Evolutionary conservation across 1,139 yeast species (phyloP), one percentile per base, ranked within the genome.

Genomic region (Barnettozyma hawaiiensis): DNA sequence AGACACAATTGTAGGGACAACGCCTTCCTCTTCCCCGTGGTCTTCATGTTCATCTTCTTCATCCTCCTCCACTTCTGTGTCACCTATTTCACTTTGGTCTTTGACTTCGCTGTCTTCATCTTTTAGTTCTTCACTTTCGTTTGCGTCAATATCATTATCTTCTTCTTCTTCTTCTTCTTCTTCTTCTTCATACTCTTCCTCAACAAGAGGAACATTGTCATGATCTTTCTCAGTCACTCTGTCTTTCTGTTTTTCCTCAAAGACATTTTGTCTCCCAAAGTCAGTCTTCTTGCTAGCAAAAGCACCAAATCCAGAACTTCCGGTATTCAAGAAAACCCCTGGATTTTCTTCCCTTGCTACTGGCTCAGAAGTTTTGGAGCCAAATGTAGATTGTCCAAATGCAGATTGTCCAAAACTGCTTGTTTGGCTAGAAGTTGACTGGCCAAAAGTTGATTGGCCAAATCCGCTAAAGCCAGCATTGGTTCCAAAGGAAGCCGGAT

Each of bases 271-370:
- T 5, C 35, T 19, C 12, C 47, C 47, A 19, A 45, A 36, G 3
- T 43, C 45, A 6, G 36, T n/a, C 23, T 42, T 41, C 33, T 48
- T 44, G 18, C 35, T 21, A 4, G 52, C 53, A 44, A 46, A 50
- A 9, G 54, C 49, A 15, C 47, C 53, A 40, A 51, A 50, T 14
- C 54, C 54, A 7, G 52, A 44, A 4, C 27, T 12, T 7, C 44
- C 45, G 18, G 37, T 31, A 11, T 41, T 41, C 18, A 43, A 32
- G 8, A 21, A 31, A 2, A 10, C 19, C n/a, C 40, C 14, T 31
- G 19, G 39, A 36, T 26, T 26, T 16, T 14, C 29, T 16, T 14
- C 29, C 5, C 14, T 12, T 5, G 16, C 8, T 23, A 3, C 11
- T 15, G 37, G 24, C 7, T 15, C 50, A 26, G 39, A 33, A 21